Base-by-base conservation (phyloP, 257 asterid species). In the Nicotiana tabacum region DNA sequence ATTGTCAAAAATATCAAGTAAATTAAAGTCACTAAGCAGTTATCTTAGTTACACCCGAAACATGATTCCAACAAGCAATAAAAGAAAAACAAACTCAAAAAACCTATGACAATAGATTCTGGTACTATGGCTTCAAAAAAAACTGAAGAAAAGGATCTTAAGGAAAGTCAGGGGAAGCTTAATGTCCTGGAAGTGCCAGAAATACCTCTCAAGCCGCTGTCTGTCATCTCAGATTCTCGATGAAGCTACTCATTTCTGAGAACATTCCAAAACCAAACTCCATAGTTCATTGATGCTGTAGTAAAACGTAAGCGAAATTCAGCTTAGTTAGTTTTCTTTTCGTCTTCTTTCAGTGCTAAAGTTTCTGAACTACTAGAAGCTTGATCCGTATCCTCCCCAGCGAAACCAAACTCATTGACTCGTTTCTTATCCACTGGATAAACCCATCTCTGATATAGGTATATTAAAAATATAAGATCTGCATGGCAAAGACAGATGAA, bases 381-480 rank as follows among this genome's bases (percentile, higher is more conserved):
- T 66, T 82, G 90, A 17, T 92, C 95, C 11, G 87, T 95, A 7
- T 93, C 99, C 77, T 96, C 99, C 58, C 93, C 99, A 33, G 91
- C 98, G 61, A 94, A 96, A 74, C 98, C 98, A 77, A 93, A 96
- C 85, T 96, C 98, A 29, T 96, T 94, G 3, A 96, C 97, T 48
- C 99, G 92, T 78, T 91, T 96, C 93, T 89, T 93, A 84, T 96
- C 98, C 55, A 94, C 98, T 1, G 99, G 99, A 80, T 96, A 96
- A 21, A 83, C 48, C 98, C 98, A 96, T 85, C 98, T 87, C 87
- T 96, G 99, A 81, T 94, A 96, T 21, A 94, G 76, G 82, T 88
- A 93, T 87, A 96, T 96, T 87, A 96, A 85, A 85, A 96, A 96
- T 89, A 96, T 93, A 81, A 96, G 87, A 92, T 96, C 99, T 96